Base-by-base conservation (phyloP, 2,329 filamentous ascomycete species). In the Hymenoscyphus fraxineus region DNA sequence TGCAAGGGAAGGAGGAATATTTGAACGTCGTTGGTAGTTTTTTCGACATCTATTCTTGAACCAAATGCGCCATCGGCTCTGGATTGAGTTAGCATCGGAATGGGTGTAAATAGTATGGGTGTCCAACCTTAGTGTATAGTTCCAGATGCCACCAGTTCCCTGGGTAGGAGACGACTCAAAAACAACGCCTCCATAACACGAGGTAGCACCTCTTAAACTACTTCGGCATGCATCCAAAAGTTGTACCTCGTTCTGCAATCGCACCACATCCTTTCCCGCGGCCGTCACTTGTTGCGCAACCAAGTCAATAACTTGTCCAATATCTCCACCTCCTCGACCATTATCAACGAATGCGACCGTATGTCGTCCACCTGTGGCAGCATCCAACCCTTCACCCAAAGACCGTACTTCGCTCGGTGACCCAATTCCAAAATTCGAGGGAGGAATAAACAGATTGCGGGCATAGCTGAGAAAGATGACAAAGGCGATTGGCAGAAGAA, bases 1-100 rank as follows among this genome's bases (percentile, higher is more conserved):
- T 96, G 93, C 27, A 97, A 79, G 1, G 93, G 93, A 19, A 96
- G 79, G 47, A 90, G 77, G 71, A 93, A 96, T 22, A 94, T 80
- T 76, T 97, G 83, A 58, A 85, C 86, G 74, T 92, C 89, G 73
- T 96, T 96, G 68, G 83, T 81, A 56, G 81, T 76, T n/a, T 80
- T 80, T 40, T 87, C 80, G 38, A 89, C 84, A 68, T 88, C 82
- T 66, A 96, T 87, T 62, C 83, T 84, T 7, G 77, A 75, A 22
- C 88, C 88, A 64, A 96, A 81, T 0, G 86, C 81, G 41, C 88
- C 88, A 74, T 97, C 93, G 2, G 87, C 87, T 64, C 91, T 51
- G 10, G 47, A 22, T 13, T 5, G 10, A 22, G 19, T 51, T 51
- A 51, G 47, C 47, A 51, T 51, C 10, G 47, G 22, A 51, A 51